Evolutionary conservation across 371 early-diverging fungal species (phyloP).

Genomic region (Fennellomyces sp.): DNA sequence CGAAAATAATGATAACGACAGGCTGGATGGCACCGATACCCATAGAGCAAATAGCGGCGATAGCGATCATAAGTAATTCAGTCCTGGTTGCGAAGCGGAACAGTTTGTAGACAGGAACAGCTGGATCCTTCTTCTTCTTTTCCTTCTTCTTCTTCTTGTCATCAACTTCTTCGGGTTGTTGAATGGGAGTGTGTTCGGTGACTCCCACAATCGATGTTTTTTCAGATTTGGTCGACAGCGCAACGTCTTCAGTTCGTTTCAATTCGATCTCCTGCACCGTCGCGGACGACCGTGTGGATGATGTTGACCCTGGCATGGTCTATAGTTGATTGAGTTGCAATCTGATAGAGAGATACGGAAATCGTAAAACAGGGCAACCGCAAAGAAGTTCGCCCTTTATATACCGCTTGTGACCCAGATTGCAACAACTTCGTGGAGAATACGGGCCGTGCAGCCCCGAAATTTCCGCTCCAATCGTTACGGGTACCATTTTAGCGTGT

Average conservation of each 20-base stretch:
- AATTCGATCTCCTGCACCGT: conserved; percentile 11
- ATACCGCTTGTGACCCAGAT: not conserved
- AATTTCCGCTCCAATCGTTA: not conserved
- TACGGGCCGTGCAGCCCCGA: not conserved
- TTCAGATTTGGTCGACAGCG: not conserved
- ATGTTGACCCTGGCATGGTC: conserved; percentile 5
- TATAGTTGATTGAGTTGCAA: not conserved
- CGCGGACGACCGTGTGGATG: conserved; percentile 5
- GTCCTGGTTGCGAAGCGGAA: conserved; percentile 39
- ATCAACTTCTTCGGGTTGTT: not conserved
- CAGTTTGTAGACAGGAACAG: conserved; percentile 30
- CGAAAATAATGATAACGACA: conserved; percentile 43
- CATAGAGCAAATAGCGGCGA: conserved; percentile 26
- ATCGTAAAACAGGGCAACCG: not conserved
- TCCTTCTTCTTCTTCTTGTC: conserved; percentile 34
- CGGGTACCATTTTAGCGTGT: not conserved
- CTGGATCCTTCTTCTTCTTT: conserved; percentile 37
- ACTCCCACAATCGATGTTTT: not conserved
- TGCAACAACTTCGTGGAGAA: not conserved
- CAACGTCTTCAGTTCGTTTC: not conserved
- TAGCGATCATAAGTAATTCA: conserved; percentile 26
- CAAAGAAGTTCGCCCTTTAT: not conserved
- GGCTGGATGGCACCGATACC: conserved; percentile 48
- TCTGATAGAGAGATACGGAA: not conserved
- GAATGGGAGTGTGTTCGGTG: conserved; percentile 6